Percentiles rank a stretch among this genome's conserved stretches.
phyloP scores from a whole-genome alignment of 345 rosid species.

The Zanthoxylum bungeanum region DNA sequence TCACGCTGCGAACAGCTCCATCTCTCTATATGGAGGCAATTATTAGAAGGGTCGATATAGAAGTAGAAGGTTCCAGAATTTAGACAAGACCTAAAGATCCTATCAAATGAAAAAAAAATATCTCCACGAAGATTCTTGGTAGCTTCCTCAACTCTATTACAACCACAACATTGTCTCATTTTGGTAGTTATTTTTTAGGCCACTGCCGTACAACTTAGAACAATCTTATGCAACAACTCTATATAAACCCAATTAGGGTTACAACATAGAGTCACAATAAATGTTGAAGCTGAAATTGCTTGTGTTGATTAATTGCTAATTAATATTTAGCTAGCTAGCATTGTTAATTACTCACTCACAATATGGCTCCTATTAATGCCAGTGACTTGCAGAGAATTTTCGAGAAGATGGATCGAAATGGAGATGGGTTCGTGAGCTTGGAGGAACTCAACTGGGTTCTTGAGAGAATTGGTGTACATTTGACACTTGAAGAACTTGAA shows the following conservation, averaged over 20 bases:
- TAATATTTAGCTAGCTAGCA: neutral
- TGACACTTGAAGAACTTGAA: constrained; percentile 45
- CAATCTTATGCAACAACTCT: neutral
- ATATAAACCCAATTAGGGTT: neutral
- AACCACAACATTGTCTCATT: neutral
- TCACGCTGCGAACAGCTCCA: no score
- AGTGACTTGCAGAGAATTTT: constrained; percentile 36
- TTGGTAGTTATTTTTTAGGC: neutral
- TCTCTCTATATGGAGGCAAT: neutral
- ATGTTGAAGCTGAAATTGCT: neutral
- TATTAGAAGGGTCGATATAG: neutral
- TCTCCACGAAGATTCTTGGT: constrained; percentile 17
- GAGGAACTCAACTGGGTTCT: constrained; percentile 47
- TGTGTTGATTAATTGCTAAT: neutral
- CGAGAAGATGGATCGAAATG: constrained; percentile 36
- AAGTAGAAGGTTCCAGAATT: no score
- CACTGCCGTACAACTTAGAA: no score
- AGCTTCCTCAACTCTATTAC: neutral
- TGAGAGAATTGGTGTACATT: constrained; percentile 25
- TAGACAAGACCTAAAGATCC: neutral
- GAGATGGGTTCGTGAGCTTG: constrained; percentile 36
- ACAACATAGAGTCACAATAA: neutral
- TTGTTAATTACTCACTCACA: neutral
- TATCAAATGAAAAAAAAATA: no score
- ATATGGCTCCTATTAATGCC: constrained; percentile 18